Base-by-base conservation (phyloP, 225 moss, liverwort and hornwort species). In the Bryum argenteum region DNA sequence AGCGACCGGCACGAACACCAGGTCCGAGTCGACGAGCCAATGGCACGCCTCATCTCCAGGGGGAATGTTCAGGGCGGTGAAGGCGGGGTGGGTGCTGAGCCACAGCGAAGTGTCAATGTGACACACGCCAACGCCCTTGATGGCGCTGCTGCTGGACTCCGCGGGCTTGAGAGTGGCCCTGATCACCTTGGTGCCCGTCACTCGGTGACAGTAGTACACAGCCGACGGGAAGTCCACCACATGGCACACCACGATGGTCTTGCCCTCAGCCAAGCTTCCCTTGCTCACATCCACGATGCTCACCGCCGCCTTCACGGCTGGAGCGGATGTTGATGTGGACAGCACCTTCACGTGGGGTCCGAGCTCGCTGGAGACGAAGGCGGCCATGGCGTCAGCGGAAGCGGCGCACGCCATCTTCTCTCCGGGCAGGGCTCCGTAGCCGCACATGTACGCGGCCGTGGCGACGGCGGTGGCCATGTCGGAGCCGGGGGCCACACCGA, bases 71-170 rank as follows among this genome's bases (percentile, higher is more conserved):
- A 76, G 19, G 8, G 80, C 71, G 8, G 33, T 28, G 20, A 80
- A 80, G 0, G 71, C 80, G 0, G 75, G 80, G 37, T 76, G 80
- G n/a, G n/a, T n/a, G n/a, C n/a, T 26, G 0, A 61, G 24, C 75
- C 80, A 80, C 11, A 54, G 12, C 0, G 61, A 21, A 0, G 75
- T 80, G 42, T 80, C 58, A 1, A 80, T 12, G 22, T 80, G 75
- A 17, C 80, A 80, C 0, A 80, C n/a, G 0, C 33, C 75, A 0
- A 67, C 54, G 0, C 10, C 75, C 9, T 71, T 47, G 48, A 75
- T 80, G 41, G 65, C 20, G 14, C 28, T 13, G 17, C 54, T 15
- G 54, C 54, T 11, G 3, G 28, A 28, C 54, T 0, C 50, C 15
- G 8, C 6, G 15, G 16, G 11, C 3, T 40, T 59, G 10, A 80